Evolutionary conservation across 306 rosid genomes (phyloP).

Genomic region (Prunus fruticosa): DNA sequence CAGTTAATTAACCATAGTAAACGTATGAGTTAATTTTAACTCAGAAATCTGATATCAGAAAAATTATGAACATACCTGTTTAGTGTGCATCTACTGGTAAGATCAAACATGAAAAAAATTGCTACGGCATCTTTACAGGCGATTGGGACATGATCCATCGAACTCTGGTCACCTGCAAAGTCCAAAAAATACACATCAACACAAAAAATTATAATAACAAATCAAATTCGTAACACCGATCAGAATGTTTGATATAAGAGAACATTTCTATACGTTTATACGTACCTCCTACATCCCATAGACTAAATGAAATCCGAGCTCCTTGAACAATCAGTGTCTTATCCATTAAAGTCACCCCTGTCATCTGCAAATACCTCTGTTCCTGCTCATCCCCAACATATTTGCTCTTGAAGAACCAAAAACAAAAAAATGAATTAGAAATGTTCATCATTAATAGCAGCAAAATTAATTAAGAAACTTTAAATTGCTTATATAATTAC

Average conservation of each 20-base stretch:
- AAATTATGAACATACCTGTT: slow-evolving; percentile 44
- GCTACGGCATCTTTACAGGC: slow-evolving; percentile 99
- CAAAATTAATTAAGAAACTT: background rate
- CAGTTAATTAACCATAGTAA: background rate
- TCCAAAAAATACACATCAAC: too few relatives aligned
- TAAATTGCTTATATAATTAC: slow-evolving; percentile 26
- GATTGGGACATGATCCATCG: slow-evolving; percentile 71
- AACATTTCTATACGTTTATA: background rate
- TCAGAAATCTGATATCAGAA: background rate
- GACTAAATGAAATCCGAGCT: slow-evolving; percentile 69
- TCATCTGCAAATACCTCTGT: slow-evolving; percentile 61
- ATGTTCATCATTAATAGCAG: background rate
- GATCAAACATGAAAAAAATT: slow-evolving; percentile 90
- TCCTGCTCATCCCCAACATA: slow-evolving; percentile 89
- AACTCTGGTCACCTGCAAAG: slow-evolving; percentile 55
- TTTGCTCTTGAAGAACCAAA: slow-evolving; percentile 47
- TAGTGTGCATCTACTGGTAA: slow-evolving; percentile 83
- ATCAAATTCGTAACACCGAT: background rate
- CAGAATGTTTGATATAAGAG: background rate
- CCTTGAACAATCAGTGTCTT: slow-evolving; percentile 69
- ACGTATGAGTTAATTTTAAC: background rate
- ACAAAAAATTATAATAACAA: slow-evolving; percentile 9
- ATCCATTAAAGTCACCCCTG: slow-evolving; percentile 84
- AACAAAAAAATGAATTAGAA: background rate
- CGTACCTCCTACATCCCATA: slow-evolving; percentile 95